These are phyloP conservation scores for Solanum megistacrolobum DNA, from an alignment of 257 asterid genomes.

Conservation along the genomic window DNA sequence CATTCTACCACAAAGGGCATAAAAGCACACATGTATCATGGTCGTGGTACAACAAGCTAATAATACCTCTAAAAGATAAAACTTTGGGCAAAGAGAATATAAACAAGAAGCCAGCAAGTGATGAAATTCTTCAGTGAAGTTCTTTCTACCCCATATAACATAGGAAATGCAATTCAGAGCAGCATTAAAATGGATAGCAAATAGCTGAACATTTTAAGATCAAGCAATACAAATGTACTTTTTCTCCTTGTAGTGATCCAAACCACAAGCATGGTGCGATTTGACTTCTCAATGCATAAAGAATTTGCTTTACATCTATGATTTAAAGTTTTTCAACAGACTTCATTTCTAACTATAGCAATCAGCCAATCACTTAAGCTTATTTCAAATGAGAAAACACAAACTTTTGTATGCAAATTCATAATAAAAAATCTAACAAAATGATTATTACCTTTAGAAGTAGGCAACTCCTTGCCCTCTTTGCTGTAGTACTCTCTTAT, in stretches of 20 bases:
- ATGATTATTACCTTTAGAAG: conserved; percentile 60
- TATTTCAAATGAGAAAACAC: neutral
- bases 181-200: neutral
- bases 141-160: neutral
- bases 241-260: neutral
- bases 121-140: neutral
- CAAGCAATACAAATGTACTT: neutral
- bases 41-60: neutral
- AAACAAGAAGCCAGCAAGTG: neutral
- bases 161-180: neutral
- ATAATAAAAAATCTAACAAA: neutral
- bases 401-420: neutral
- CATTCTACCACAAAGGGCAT: neutral
- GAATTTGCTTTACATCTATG: neutral
- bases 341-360: neutral
- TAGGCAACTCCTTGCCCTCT: conserved; percentile 85
- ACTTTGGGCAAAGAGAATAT: neutral
- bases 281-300: neutral
- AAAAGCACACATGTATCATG: neutral
- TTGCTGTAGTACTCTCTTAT: conserved; percentile 79
- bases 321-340: neutral
- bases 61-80: neutral
- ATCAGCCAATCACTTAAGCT: neutral
- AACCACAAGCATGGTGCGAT: neutral
- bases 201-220: neutral